Evolutionary conservation across 345 rosid genomes (phyloP).

Genomic region (Erodium maritimum): DNA sequence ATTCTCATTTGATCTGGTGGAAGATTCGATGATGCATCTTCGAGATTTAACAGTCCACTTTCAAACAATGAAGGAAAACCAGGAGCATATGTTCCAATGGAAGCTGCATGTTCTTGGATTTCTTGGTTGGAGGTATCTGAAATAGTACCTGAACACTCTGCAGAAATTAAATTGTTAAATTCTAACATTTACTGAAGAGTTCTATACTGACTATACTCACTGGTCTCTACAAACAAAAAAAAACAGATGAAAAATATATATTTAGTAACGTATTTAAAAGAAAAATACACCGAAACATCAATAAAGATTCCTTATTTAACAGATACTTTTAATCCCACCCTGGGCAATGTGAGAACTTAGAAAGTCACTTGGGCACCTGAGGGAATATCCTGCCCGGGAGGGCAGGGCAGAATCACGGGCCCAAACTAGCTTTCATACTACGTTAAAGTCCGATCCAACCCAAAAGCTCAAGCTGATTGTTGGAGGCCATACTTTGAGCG

Average conservation of each 20-base stretch:
- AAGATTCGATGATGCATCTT: slow-evolving; percentile 45
- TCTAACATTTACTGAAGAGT: neutral
- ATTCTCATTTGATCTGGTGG: slow-evolving; percentile 74
- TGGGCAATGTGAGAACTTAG: neutral
- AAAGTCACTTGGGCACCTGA: too few species aligned
- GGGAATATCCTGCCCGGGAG: too few species aligned
- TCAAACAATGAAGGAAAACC: slow-evolving; percentile 26
- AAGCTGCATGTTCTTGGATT: slow-evolving; percentile 17
- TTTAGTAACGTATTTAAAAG: neutral
- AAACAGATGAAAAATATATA: neutral
- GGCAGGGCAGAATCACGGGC: too few species aligned
- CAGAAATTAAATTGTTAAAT: slow-evolving; percentile 4
- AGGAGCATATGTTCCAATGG: slow-evolving; percentile 28
- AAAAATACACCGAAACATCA: neutral
- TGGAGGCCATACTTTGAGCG: too few species aligned
- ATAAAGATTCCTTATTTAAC: neutral
- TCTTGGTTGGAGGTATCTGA: slow-evolving; percentile 32
- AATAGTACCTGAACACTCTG: slow-evolving; percentile 18
- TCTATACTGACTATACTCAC: neutral
- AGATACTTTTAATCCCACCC: neutral
- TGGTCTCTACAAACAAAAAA: neutral
- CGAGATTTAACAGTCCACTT: slow-evolving; percentile 31
- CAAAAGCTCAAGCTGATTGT: too few species aligned
- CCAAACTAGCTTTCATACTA: too few species aligned
- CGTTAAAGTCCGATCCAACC: too few species aligned